These are phyloP conservation scores for Phalaenopsis equestris DNA, from an alignment of 106 monocot species.

Conservation along the genomic window DNA sequence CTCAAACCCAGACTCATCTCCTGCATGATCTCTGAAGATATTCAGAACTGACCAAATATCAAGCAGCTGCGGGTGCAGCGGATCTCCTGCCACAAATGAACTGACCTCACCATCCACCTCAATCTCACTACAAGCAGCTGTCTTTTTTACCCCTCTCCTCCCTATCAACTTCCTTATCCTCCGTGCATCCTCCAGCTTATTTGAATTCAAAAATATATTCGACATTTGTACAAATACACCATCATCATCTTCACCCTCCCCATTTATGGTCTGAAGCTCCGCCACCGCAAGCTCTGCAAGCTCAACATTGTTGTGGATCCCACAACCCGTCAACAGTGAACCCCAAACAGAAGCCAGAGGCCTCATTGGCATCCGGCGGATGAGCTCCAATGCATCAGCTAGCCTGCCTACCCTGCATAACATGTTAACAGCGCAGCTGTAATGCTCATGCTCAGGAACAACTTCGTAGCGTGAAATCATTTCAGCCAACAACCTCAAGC, in stretches of 20 bases:
- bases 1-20: background rate
- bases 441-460: slow-evolving; percentile 50
- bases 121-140: slow-evolving; percentile 37
- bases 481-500: slow-evolving; percentile 21
- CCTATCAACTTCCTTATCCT: slow-evolving; percentile 47
- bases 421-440: slow-evolving; percentile 56
- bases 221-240: slow-evolving; percentile 57
- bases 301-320: slow-evolving; percentile 32
- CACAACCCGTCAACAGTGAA: slow-evolving; percentile 43
- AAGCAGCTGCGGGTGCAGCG: slow-evolving; percentile 22
- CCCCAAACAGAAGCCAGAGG: slow-evolving; percentile 60
- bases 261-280: slow-evolving; percentile 28
- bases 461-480: slow-evolving; percentile 25
- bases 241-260: slow-evolving; percentile 31
- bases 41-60: slow-evolving; percentile 35
- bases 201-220: slow-evolving; percentile 43
- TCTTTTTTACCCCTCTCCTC: slow-evolving; percentile 38
- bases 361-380: slow-evolving; percentile 47
- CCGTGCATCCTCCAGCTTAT: slow-evolving; percentile 40
- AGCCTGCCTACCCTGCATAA: slow-evolving; percentile 47
- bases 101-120: slow-evolving; percentile 36
- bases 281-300: slow-evolving; percentile 42
- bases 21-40: slow-evolving; percentile 25
- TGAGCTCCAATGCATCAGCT: slow-evolving; percentile 35
- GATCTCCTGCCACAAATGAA: slow-evolving; percentile 60